Percentiles rank a stretch among this genome's conserved stretches.
These are phyloP conservation scores for Petunia axillaris DNA, from an alignment of 257 asterid species.

Conservation along the genomic window DNA sequence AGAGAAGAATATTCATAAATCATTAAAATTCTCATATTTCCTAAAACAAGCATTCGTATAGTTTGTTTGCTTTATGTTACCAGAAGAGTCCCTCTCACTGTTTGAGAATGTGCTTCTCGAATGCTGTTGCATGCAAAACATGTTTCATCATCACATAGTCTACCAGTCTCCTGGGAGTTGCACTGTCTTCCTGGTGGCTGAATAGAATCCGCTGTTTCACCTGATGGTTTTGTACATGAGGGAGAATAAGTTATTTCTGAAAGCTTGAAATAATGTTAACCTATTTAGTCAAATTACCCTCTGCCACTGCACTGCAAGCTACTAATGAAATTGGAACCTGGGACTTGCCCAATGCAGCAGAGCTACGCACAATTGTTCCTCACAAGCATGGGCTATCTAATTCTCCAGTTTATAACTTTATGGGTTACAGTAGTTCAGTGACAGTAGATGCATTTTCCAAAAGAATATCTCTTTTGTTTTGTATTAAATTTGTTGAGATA, in stretches of 20 bases:
- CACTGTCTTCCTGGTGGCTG: conserved; percentile 85
- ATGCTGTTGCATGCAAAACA: conserved; percentile 85
- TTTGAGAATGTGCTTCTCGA: conserved; percentile 84
- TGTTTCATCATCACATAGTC: conserved; percentile 71
- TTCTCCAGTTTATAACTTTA: not conserved
- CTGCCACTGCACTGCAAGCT: conserved; percentile 16
- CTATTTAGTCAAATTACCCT: conserved; percentile 15
- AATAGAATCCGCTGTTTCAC: conserved; percentile 84
- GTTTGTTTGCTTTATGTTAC: conserved; percentile 42
- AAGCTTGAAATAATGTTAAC: not conserved
- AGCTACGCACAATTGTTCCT: conserved; percentile 16
- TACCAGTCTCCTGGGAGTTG: conserved; percentile 60
- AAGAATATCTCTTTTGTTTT: not conserved
- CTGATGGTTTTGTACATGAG: conserved; percentile 41
- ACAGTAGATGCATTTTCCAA: not conserved
- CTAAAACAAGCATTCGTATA: not conserved
- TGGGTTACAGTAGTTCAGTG: not conserved
- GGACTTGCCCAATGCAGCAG: conserved; percentile 16
- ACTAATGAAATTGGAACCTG: conserved; percentile 15
- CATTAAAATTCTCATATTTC: conserved; percentile 10
- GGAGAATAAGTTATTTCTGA: not conserved
- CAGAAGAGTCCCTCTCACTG: conserved; percentile 94
- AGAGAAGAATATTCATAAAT: conserved; percentile 19
- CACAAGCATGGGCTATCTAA: conserved; percentile 11
- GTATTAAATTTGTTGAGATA: not conserved